These are phyloP conservation scores for Coemansia sp. DNA, from an alignment of 192 early-diverging fungal species.

Conservation along the genomic window DNA sequence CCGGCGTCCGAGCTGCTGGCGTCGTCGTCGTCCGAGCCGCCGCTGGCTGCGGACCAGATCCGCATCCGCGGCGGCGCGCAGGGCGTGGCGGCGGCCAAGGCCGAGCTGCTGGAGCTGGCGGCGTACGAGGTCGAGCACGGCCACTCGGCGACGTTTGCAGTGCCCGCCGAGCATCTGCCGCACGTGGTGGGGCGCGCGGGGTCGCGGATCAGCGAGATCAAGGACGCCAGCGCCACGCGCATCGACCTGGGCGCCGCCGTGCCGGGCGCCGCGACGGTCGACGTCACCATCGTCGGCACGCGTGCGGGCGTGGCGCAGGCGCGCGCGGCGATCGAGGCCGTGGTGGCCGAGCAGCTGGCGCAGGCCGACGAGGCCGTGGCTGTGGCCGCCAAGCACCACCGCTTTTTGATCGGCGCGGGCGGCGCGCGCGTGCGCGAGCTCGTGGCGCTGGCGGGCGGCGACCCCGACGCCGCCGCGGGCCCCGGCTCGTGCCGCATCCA, in stretches of 20 bases:
- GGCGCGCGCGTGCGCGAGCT: slow-evolving; percentile 68
- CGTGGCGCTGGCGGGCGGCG: slow-evolving; percentile 61
- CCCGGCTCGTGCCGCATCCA: slow-evolving; percentile 61
- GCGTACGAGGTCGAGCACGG: slow-evolving; percentile 82
- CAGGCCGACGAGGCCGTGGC: slow-evolving; percentile 58
- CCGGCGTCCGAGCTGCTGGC: slow-evolving; percentile 57
- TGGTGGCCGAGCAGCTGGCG: slow-evolving; percentile 62
- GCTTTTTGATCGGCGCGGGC: slow-evolving; percentile 67
- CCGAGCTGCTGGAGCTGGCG: slow-evolving; percentile 79
- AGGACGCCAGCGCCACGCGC: slow-evolving; percentile 68
- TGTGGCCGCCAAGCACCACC: slow-evolving; percentile 63
- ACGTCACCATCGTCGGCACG: slow-evolving; percentile 58
- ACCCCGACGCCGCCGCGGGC: slow-evolving; percentile 58
- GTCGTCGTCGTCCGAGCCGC: too few species aligned
- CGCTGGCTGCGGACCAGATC: slow-evolving; percentile 65
- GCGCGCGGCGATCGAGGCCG: slow-evolving; percentile 61
- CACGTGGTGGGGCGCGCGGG: slow-evolving; percentile 82
- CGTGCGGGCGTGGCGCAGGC: slow-evolving; percentile 60
- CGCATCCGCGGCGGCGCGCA: slow-evolving; percentile 82
- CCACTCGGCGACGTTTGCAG: slow-evolving; percentile 64
- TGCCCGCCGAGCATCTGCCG: slow-evolving; percentile 69
- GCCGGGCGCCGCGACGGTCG: slow-evolving; percentile 33
- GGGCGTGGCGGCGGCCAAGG: slow-evolving; percentile 78
- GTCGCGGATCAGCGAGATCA: slow-evolving; percentile 73
- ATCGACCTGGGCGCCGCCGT: slow-evolving; percentile 66